Conservation (phyloP, 2,329 filamentous ascomycete genomes). For the Stachybotrys chartarum region DNA sequence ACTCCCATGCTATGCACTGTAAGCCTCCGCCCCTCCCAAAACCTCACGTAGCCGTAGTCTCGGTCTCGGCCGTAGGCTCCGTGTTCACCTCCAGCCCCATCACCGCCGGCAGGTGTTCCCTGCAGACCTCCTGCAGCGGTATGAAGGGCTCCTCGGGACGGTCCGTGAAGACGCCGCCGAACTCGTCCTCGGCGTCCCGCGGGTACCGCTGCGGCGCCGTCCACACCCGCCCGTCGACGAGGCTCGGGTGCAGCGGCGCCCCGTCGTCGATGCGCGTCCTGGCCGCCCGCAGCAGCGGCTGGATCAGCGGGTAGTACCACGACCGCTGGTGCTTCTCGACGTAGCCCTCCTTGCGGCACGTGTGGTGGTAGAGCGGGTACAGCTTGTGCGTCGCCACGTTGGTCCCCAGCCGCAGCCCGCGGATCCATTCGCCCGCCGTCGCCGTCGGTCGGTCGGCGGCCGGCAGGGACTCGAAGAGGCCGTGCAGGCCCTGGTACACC, state of each 20-base stretch:
- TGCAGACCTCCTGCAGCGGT: conserved; percentile 2
- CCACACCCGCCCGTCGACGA: conserved; percentile 8
- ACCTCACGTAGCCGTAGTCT: too few species aligned
- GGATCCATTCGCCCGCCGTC: background rate
- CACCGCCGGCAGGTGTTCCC: background rate
- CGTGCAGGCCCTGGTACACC: background rate
- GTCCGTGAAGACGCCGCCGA: conserved; percentile 5
- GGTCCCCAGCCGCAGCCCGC: background rate
- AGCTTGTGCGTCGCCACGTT: background rate
- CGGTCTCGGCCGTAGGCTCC: background rate
- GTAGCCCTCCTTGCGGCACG: background rate
- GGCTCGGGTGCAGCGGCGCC: background rate
- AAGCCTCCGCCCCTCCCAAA: too few species aligned
- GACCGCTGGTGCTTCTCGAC: background rate
- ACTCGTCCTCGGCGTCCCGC: background rate
- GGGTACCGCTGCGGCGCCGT: conserved; percentile 1
- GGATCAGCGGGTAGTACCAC: background rate
- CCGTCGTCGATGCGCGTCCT: background rate
- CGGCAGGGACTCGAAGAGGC: background rate
- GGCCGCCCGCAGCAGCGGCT: background rate
- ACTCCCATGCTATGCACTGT: too few species aligned
- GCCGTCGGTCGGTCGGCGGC: background rate
- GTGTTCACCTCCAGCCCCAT: background rate
- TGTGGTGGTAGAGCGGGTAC: background rate
- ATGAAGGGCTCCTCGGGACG: background rate